Conservation (phyloP, 306 rosid species). For the Cicer bijugum region DNA sequence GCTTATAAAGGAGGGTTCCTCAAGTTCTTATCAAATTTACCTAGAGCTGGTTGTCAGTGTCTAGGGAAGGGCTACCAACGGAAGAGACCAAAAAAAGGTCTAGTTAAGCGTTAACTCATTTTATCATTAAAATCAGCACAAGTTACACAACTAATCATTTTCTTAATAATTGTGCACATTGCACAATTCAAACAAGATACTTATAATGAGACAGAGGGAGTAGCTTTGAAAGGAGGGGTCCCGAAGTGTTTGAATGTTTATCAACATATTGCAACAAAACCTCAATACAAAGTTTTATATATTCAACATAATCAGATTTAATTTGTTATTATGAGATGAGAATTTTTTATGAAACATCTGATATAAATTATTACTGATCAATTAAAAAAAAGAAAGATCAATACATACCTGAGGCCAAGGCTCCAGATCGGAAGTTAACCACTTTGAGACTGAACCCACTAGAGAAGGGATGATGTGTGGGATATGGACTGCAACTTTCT, state of each 20-base stretch:
- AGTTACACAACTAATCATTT: no score
- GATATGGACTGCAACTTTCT: constrained; percentile 73
- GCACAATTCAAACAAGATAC: no score
- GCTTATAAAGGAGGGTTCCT: background rate
- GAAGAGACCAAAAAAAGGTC: background rate
- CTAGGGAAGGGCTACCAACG: background rate
- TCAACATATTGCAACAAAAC: constrained; percentile 22
- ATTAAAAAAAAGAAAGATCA: constrained; percentile 36
- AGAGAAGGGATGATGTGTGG: constrained; percentile 66
- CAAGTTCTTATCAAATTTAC: background rate
- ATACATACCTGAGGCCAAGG: constrained; percentile 87
- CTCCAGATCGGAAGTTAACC: constrained; percentile 58
- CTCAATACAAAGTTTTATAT: background rate
- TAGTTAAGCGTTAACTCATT: background rate
- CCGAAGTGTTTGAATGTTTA: background rate
- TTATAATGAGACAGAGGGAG: no score
- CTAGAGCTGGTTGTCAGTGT: background rate
- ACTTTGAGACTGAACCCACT: constrained; percentile 67
- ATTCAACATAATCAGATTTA: constrained; percentile 23
- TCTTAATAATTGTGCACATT: no score
- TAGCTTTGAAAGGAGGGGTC: background rate
- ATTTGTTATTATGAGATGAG: constrained; percentile 8
- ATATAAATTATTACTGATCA: constrained; percentile 36
- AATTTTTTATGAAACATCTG: constrained; percentile 17
- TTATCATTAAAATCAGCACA: no score